Percentiles rank a stretch among this genome's conserved stretches.
Conservation (phyloP, 2,329 filamentous ascomycete genomes). For the Ceratocystis destructans region DNA sequence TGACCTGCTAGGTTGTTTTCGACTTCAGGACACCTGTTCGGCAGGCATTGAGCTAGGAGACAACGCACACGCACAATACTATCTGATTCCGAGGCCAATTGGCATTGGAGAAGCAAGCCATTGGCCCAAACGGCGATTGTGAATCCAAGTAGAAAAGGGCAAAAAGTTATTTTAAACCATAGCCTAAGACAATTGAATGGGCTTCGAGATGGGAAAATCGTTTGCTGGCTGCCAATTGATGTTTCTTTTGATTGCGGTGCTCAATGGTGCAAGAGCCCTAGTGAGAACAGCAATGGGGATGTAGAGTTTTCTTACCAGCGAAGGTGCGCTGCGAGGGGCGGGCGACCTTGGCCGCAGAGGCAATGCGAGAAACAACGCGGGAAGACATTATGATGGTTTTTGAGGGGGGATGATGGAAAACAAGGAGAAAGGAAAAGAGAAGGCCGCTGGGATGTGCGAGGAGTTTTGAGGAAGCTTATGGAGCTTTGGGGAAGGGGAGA, state of each 20-base stretch:
- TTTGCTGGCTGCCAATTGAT: conserved; percentile 14
- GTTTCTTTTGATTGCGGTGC: conserved; percentile 10
- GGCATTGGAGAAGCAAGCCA: conserved; percentile 5
- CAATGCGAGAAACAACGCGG: conserved; percentile 20
- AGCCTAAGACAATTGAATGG: conserved; percentile 14
- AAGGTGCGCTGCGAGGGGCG: conserved; percentile 20
- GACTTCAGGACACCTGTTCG: conserved; percentile 17
- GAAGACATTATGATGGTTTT: conserved; percentile 20
- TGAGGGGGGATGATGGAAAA: conserved; percentile 18
- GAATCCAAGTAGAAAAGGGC: background rate
- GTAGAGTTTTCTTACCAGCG: conserved; percentile 19
- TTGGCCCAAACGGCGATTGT: conserved; percentile 1
- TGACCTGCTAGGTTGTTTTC: conserved; percentile 5
- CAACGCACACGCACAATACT: background rate
- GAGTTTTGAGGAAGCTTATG: conserved; percentile 20
- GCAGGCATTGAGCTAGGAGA: background rate
- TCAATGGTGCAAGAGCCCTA: conserved; percentile 12
- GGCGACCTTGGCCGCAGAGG: conserved; percentile 20
- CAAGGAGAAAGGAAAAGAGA: conserved; percentile 20
- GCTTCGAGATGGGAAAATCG: background rate
- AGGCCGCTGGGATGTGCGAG: conserved; percentile 20
- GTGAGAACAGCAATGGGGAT: conserved; percentile 17
- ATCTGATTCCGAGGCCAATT: conserved; percentile 9
- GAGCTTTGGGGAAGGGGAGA: conserved; percentile 20
- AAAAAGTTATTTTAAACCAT: background rate